These are phyloP conservation scores for Kwoniella sp. DNA, from an alignment of 768 basidiomycete genomes.

Conservation along the genomic window DNA sequence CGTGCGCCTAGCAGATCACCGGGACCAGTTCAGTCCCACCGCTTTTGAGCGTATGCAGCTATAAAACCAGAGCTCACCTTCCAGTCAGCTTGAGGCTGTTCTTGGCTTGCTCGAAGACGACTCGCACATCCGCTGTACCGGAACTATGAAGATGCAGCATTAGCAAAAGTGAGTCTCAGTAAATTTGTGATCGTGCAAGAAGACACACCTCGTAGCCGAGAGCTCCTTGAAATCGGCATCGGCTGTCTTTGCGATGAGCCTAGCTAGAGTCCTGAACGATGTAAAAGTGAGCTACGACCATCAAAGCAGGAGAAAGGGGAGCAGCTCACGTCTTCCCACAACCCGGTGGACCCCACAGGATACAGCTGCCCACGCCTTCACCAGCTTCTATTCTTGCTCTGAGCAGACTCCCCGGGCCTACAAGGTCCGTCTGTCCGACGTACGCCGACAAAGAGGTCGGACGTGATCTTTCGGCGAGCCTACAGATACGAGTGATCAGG, in stretches of 20 bases:
- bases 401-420: slow-evolving; percentile 64
- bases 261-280: slow-evolving; percentile 65
- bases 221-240: slow-evolving; percentile 73
- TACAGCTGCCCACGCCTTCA: slow-evolving; percentile 60
- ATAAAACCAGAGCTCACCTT: slow-evolving; percentile 52
- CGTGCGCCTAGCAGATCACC: slow-evolving; percentile 63
- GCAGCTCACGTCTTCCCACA: slow-evolving; percentile 54
- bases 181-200: slow-evolving; percentile 51
- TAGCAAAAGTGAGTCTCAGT: slow-evolving; percentile 1
- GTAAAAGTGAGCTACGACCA: slow-evolving; percentile 12
- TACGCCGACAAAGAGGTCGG: slow-evolving; percentile 69
- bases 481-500: too few relatives aligned
- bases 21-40: background rate
- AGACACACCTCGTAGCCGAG: slow-evolving; percentile 64
- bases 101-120: slow-evolving; percentile 76
- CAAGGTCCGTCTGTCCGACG: slow-evolving; percentile 71
- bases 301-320: background rate
- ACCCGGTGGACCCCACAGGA: slow-evolving; percentile 56
- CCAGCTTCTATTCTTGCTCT: slow-evolving; percentile 62
- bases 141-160: slow-evolving; percentile 31
- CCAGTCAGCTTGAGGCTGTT: slow-evolving; percentile 67
- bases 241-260: slow-evolving; percentile 67
- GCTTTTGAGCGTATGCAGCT: background rate
- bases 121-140: slow-evolving; percentile 68
- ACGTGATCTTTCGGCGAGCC: slow-evolving; percentile 71